A percentile compares a stretch with the other conserved stretches of the same genome.
These are phyloP conservation scores for Furcasterigmium furcatum DNA, from an alignment of 2,329 filamentous ascomycete species.

Conservation along the genomic window DNA sequence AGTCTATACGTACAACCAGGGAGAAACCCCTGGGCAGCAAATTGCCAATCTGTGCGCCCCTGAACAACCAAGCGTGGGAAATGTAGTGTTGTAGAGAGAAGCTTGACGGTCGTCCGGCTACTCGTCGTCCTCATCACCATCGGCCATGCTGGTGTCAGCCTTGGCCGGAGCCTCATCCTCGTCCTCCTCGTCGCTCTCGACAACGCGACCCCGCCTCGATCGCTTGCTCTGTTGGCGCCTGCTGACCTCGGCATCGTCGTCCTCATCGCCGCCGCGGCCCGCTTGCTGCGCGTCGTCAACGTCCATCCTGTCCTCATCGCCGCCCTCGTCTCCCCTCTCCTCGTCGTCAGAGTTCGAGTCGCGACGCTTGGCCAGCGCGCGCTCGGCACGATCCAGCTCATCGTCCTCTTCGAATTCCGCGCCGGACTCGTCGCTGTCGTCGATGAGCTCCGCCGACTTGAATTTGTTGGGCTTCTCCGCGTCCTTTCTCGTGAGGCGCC, in stretches of 20 bases:
- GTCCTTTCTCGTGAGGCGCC: conserved; percentile 51
- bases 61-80: background rate
- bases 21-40: background rate
- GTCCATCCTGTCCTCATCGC: conserved; percentile 47
- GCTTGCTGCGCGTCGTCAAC: conserved; percentile 37
- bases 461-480: conserved; percentile 56
- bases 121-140: conserved; percentile 28
- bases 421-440: conserved; percentile 59
- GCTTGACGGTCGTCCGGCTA: conserved; percentile 4
- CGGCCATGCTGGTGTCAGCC: conserved; percentile 38
- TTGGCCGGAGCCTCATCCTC: conserved; percentile 23
- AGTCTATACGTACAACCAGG: too few relatives aligned
- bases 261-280: conserved; percentile 35
- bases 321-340: conserved; percentile 16
- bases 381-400: conserved; percentile 23
- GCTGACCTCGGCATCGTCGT: conserved; percentile 49
- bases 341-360: conserved; percentile 23
- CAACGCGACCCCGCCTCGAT: conserved; percentile 41
- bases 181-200: conserved; percentile 48
- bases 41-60: background rate
- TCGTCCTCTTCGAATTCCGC: conserved; percentile 29
- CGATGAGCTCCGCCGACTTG: conserved; percentile 82
- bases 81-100: too few relatives aligned
- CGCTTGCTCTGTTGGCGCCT: conserved; percentile 41
- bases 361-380: conserved; percentile 19